A percentile compares a stretch with the other conserved stretches of the same genome.
phyloP scores from a whole-genome alignment of 2,329 filamentous ascomycete species.

The Monosporascus ibericus region DNA sequence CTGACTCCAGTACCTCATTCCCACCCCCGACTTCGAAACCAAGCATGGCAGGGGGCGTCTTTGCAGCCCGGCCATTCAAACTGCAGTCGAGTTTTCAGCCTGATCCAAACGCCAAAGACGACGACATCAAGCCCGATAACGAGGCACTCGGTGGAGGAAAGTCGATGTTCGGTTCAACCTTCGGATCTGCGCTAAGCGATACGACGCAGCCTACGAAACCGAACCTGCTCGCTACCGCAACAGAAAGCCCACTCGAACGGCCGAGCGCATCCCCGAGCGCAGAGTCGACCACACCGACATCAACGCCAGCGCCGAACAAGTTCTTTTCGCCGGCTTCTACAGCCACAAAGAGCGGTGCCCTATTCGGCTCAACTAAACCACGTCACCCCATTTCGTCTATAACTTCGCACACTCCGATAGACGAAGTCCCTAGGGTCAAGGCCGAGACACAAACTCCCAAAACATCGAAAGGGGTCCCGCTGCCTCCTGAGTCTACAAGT shows the following conservation, averaged over 20 bases:
- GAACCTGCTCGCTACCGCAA: constrained; percentile 19
- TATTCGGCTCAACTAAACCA: constrained; percentile 28
- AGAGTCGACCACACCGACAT: constrained; percentile 43
- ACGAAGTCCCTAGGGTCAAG: constrained; percentile 30
- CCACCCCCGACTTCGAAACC: constrained; percentile 32
- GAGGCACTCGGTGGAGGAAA: constrained; percentile 29
- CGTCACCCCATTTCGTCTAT: constrained; percentile 15
- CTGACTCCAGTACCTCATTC: constrained; percentile 30
- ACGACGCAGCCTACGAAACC: constrained; percentile 30
- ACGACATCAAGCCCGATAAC: constrained; percentile 34
- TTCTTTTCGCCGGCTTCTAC: constrained; percentile 34
- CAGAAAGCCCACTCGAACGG: constrained; percentile 16
- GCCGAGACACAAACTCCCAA: constrained; percentile 29
- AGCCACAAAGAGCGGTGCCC: constrained; percentile 21
- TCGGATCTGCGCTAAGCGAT: constrained; percentile 52
- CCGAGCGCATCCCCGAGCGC: constrained; percentile 8
- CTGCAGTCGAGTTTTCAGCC: constrained; percentile 62
- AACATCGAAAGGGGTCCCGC: constrained; percentile 25
- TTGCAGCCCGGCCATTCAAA: constrained; percentile 57
- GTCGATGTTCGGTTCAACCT: constrained; percentile 54
- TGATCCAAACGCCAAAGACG: constrained; percentile 55
- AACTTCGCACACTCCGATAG: constrained; percentile 13
- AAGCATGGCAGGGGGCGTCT: constrained; percentile 25
- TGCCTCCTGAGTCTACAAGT: constrained; percentile 52
- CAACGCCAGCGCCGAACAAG: constrained; percentile 44